These are phyloP conservation scores for Chrysoporthe austroafricana DNA, from an alignment of 2,329 filamentous ascomycete genomes.

Conservation along the genomic window DNA sequence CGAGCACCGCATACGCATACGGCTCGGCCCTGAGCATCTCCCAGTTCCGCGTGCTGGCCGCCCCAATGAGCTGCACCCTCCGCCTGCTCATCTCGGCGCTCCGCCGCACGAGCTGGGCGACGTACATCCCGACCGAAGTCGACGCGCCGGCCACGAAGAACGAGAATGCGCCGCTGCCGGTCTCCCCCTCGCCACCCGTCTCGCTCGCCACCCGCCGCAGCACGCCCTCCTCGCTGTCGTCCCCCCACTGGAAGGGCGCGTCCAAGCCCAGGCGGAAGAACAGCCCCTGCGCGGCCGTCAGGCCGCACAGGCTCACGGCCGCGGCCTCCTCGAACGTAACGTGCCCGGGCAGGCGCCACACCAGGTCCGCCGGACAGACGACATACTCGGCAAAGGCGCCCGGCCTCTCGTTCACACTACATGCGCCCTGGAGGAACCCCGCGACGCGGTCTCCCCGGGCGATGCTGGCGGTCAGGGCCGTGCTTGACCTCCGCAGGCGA, in stretches of 20 bases:
- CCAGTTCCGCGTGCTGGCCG: constrained; percentile 36
- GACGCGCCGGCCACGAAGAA: constrained; percentile 41
- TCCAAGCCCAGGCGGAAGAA: constrained; percentile 43
- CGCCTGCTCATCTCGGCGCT: constrained; percentile 20
- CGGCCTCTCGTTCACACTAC: constrained; percentile 45
- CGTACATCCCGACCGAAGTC: constrained; percentile 40
- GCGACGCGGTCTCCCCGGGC: constrained; percentile 41
- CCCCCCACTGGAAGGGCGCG: constrained; percentile 39
- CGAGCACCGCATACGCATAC: constrained; percentile 43
- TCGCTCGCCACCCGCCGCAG: constrained; percentile 18
- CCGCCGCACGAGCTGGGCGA: constrained; percentile 37
- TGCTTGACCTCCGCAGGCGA: constrained; percentile 25
- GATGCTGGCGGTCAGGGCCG: constrained; percentile 21
- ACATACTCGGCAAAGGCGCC: constrained; percentile 51
- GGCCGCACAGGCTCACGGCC: constrained; percentile 44
- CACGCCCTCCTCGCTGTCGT: constrained; percentile 22
- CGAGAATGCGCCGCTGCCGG: not conserved
- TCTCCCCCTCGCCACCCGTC: too few relatives aligned
- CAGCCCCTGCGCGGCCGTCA: constrained; percentile 48
- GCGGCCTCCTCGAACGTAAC: constrained; percentile 44
- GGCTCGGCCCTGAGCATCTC: constrained; percentile 37
- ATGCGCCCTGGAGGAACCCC: constrained; percentile 49
- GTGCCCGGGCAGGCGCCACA: constrained; percentile 41
- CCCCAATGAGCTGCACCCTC: constrained; percentile 35
- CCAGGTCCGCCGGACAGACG: constrained; percentile 39